These are phyloP conservation scores for Bruguiera parviflora DNA, from an alignment of 345 rosid species.

Conservation along the genomic window DNA sequence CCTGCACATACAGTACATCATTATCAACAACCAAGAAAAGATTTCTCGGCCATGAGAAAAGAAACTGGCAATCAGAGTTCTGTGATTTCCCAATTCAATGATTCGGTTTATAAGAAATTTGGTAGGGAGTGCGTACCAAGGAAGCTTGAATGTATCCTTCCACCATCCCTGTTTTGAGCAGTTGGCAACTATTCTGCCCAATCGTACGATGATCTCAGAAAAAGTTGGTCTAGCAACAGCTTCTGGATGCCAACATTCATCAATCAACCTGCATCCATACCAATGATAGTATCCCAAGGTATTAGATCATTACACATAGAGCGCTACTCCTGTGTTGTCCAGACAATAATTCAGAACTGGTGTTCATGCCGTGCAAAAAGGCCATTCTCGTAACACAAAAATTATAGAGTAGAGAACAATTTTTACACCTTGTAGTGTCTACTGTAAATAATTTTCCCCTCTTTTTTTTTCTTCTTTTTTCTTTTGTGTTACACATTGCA, in stretches of 20 bases:
- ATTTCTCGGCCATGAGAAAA: background rate
- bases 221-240: slow-evolving; percentile 61
- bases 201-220: slow-evolving; percentile 73
- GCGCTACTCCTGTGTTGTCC: background rate
- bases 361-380: background rate
- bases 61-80: background rate
- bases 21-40: background rate
- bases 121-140: slow-evolving; percentile 56
- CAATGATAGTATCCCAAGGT: background rate
- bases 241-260: slow-evolving; percentile 83
- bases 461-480: too few relatives aligned
- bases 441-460: too few relatives aligned
- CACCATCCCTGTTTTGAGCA: slow-evolving; percentile 91
- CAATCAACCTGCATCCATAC: slow-evolving; percentile 60
- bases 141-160: slow-evolving; percentile 95
- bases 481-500: too few relatives aligned
- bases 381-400: too few relatives aligned
- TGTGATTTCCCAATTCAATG: background rate
- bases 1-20: background rate
- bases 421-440: too few relatives aligned
- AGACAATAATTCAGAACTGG: background rate
- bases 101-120: background rate
- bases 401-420: too few relatives aligned
- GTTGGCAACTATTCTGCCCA: slow-evolving; percentile 60
- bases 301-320: background rate